phyloP scores from a whole-genome alignment of 1,139 yeast species.

The Candida glucosophila region DNA sequence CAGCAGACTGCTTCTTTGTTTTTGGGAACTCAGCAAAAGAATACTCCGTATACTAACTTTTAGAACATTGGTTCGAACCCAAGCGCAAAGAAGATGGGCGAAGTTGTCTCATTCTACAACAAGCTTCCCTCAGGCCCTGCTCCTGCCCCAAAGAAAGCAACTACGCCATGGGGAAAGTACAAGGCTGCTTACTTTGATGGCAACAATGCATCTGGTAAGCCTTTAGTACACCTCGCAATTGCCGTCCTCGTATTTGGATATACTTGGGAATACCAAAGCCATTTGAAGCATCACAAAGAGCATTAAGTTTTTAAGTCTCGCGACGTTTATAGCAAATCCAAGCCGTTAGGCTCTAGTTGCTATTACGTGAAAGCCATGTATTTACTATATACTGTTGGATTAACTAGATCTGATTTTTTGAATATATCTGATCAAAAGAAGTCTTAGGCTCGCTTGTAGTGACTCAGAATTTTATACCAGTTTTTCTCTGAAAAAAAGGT shows the following conservation, averaged over 20 bases:
- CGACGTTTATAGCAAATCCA: too few relatives aligned
- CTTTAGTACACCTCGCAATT: conserved; percentile 70
- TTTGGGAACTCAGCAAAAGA: too few relatives aligned
- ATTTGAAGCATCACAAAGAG: conserved; percentile 46
- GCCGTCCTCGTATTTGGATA: conserved; percentile 73
- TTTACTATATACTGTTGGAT: too few relatives aligned
- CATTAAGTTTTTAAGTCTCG: conserved; percentile 11
- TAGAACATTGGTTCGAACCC: conserved; percentile 92
- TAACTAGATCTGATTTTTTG: not conserved
- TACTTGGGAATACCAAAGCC: conserved; percentile 91
- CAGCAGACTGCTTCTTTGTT: too few relatives aligned
- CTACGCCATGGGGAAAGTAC: conserved; percentile 67
- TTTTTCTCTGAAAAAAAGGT: too few relatives aligned
- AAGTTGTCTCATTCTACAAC: conserved; percentile 92
- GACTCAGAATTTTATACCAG: too few relatives aligned
- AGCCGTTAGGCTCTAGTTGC: too few relatives aligned
- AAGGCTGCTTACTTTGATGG: conserved; percentile 74
- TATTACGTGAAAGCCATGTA: too few relatives aligned
- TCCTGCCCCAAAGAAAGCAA: conserved; percentile 58
- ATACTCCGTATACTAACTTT: too few relatives aligned
- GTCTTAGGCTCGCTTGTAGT: too few relatives aligned
- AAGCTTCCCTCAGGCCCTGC: conserved; percentile 93
- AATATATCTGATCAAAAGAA: conserved; percentile 1
- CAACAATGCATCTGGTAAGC: conserved; percentile 73
- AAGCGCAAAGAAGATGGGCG: conserved; percentile 93